Base-by-base conservation (phyloP, 1,284 basidiomycete species). In the Fistulinella staudtii region DNA sequence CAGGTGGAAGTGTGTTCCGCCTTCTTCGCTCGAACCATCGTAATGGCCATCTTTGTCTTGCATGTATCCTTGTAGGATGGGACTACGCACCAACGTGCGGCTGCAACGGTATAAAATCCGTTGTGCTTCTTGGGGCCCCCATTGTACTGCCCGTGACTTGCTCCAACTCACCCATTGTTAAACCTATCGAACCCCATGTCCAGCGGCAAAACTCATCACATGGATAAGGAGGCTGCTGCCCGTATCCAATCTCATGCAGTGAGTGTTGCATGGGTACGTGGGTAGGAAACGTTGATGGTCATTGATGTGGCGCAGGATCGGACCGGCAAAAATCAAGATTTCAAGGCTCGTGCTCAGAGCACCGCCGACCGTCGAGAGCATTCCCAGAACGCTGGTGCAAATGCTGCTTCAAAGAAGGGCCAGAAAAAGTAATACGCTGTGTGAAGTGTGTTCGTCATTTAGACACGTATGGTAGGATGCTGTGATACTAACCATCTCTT, bases 161-260 rank as follows among this genome's bases (percentile, higher is more conserved):
- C n/a, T n/a, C n/a, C n/a, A n/a, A n/a, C n/a, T n/a, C n/a, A n/a
- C n/a, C n/a, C n/a, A n/a, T n/a, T n/a, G n/a, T n/a, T n/a, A n/a
- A n/a, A n/a, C n/a, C n/a, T n/a, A n/a, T n/a, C n/a, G n/a, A n/a
- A n/a, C 35, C 1, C 3, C 21, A 53, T 53, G 50, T 3, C 40
- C 7, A 48, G 5, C 39, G 39, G n/a, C n/a, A n/a, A n/a, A n/a
- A n/a, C n/a, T n/a, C n/a, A n/a, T n/a, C n/a, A 18, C 24, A 53
- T 52, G 51, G 24, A 30, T 17, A 53, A 53, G 24, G 21, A 18
- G 1, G 47, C 24, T 30, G 51, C 51, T 0, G 15, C 29, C 0
- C 51, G 51, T 4, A 53, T 53, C 40, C 51, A 52, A 18, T 28
- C 40, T 2, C 37, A 52, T 35, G 24, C 51, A n/a, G 50, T 53